Percentiles rank a stretch among this genome's conserved stretches.
These are phyloP conservation scores for Paraleonurus japonicus DNA, from an alignment of 257 asterid genomes.

Conservation along the genomic window DNA sequence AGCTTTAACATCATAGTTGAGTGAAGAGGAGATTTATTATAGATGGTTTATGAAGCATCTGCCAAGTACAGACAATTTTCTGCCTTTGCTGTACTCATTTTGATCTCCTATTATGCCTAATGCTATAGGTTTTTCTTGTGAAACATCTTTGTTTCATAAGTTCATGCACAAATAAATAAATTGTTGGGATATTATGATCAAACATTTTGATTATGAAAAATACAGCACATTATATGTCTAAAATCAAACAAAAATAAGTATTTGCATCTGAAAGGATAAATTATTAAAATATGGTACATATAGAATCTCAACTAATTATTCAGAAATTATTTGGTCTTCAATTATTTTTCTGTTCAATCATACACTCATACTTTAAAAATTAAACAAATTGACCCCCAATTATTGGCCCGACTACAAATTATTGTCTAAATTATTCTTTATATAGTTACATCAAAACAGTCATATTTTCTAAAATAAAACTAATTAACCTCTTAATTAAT, in stretches of 20 bases:
- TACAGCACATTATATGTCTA: neutral
- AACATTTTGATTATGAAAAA: neutral
- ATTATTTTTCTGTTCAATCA: no score
- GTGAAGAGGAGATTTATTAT: conserved; percentile 24
- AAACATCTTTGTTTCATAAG: neutral
- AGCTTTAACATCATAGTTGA: conserved; percentile 30
- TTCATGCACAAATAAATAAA: neutral
- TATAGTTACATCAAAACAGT: no score
- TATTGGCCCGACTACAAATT: no score
- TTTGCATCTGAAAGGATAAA: no score
- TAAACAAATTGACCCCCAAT: no score
- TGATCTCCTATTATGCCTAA: neutral
- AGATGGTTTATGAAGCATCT: neutral
- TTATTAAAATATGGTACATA: neutral
- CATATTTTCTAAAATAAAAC: no score
- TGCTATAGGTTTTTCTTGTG: neutral
- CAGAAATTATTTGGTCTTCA: no score
- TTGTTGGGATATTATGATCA: neutral
- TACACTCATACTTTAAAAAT: no score
- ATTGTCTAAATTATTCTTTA: no score
- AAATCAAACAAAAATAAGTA: neutral
- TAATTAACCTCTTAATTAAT: no score
- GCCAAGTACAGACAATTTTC: conserved; percentile 16
- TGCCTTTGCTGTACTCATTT: conserved; percentile 5
- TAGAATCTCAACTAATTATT: no score